A percentile compares a stretch with the other conserved stretches of the same genome.
These are phyloP conservation scores for Talaromyces sp. DNA, from an alignment of 2,329 filamentous ascomycete species.

Conservation along the genomic window DNA sequence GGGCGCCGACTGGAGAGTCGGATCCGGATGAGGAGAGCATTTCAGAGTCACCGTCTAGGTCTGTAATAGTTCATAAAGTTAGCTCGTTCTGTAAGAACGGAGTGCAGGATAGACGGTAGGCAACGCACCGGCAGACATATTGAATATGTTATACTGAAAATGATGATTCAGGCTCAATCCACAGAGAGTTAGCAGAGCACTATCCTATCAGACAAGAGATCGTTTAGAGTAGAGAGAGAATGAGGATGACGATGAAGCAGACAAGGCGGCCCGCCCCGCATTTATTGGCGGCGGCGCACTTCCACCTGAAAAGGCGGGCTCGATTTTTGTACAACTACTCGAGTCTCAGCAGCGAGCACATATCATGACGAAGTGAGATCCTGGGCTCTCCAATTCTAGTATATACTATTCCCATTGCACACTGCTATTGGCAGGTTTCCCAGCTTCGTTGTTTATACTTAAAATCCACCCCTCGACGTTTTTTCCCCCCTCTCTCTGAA, in stretches of 20 bases:
- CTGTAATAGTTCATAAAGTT: conserved; percentile 23
- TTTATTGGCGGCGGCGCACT: not conserved
- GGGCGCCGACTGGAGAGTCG: conserved; percentile 33
- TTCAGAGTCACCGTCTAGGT: conserved; percentile 52
- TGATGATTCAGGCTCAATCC: not conserved
- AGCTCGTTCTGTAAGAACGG: not conserved
- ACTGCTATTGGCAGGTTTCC: not conserved
- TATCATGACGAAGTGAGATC: not conserved
- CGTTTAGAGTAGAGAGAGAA: not conserved
- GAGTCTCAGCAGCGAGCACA: not conserved
- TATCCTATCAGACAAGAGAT: not conserved
- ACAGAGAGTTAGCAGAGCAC: no score
- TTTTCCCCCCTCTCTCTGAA: not conserved
- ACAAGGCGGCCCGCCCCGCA: not conserved
- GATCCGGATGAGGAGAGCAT: conserved; percentile 48
- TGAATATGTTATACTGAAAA: no score
- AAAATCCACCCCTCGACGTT: not conserved
- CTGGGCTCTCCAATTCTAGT: not conserved
- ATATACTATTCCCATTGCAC: not conserved
- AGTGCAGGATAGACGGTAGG: not conserved
- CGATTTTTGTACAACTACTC: not conserved
- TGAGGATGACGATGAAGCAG: not conserved
- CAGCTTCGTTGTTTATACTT: not conserved
- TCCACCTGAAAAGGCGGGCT: not conserved
- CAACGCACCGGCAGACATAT: conserved; percentile 14